Conservation (phyloP, 2,329 filamentous ascomycete species). For the Chalaropsis ovoidea region DNA sequence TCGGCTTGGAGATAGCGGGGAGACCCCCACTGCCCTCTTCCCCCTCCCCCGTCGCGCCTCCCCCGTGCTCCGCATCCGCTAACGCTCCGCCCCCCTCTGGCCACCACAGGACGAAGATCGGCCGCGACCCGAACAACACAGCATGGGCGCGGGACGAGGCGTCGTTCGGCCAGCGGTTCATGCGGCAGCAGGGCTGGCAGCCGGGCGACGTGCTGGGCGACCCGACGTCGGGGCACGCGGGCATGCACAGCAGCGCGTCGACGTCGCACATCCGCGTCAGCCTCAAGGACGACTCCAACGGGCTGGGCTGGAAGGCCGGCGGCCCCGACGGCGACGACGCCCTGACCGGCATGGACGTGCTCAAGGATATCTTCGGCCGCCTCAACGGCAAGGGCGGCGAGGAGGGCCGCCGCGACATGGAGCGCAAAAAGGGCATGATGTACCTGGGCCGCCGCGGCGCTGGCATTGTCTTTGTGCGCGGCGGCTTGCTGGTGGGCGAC, state of each 20-base stretch:
- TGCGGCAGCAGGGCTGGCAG: constrained; percentile 81
- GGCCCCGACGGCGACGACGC: constrained; percentile 58
- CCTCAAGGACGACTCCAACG: constrained; percentile 83
- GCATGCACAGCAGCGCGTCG: constrained; percentile 68
- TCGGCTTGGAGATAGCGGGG: not conserved
- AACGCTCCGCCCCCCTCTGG: not conserved
- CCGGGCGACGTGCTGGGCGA: constrained; percentile 76
- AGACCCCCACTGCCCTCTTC: too few relatives aligned
- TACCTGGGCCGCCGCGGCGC: constrained; percentile 63
- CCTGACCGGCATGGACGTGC: constrained; percentile 75
- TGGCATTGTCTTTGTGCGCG: constrained; percentile 73
- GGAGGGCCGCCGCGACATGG: constrained; percentile 47
- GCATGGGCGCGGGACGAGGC: constrained; percentile 75
- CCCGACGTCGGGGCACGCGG: constrained; percentile 61
- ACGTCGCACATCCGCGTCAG: constrained; percentile 74
- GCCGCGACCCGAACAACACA: constrained; percentile 89
- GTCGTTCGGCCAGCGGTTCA: constrained; percentile 81
- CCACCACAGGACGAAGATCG: constrained; percentile 53
- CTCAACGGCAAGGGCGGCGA: constrained; percentile 79
- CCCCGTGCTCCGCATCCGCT: not conserved
- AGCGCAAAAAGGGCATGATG: constrained; percentile 57
- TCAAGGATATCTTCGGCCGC: constrained; percentile 75
- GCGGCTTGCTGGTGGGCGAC: constrained; percentile 51
- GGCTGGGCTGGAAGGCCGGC: constrained; percentile 61
- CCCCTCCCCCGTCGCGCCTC: not conserved